Evolutionary conservation across 2,329 filamentous ascomycete species (phyloP).

Genomic region (Scleromitrula shiraiana): DNA sequence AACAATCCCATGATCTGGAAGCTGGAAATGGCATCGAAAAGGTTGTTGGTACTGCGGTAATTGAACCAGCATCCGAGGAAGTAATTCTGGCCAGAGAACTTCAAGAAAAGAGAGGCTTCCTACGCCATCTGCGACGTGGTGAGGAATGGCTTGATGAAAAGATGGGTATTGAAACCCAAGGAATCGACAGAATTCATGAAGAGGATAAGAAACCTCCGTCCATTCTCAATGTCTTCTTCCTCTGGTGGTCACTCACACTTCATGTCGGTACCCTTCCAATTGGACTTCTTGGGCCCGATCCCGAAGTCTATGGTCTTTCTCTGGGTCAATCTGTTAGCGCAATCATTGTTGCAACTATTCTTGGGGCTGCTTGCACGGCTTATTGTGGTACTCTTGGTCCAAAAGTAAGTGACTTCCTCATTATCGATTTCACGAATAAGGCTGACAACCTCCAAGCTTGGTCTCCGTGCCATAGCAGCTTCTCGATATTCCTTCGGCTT

Average conservation of each 20-base stretch:
- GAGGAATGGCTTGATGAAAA: conserved; percentile 38
- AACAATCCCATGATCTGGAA: conserved; percentile 20
- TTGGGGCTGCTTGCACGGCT: conserved; percentile 34
- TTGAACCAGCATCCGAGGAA: conserved; percentile 13
- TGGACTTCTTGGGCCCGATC: conserved; percentile 36
- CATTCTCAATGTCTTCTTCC: conserved; percentile 34
- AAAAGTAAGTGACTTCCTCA: conserved; percentile 24
- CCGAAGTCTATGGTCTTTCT: conserved; percentile 38
- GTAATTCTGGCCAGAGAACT: conserved; percentile 21
- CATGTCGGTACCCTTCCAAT: conserved; percentile 33
- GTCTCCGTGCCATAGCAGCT: conserved; percentile 37
- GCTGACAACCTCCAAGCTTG: conserved; percentile 18
- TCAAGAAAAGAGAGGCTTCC: conserved; percentile 16
- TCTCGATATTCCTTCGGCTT: conserved; percentile 42
- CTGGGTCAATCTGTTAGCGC: conserved; percentile 36
- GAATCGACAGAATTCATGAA: conserved; percentile 39
- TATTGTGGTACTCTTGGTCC: conserved; percentile 37
- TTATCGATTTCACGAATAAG: background rate
- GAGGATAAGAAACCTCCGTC: conserved; percentile 37
- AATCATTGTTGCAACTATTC: conserved; percentile 33
- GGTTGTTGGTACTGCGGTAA: conserved; percentile 5
- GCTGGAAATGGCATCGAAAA: conserved; percentile 15
- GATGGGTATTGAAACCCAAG: conserved; percentile 40
- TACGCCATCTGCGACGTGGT: conserved; percentile 26
- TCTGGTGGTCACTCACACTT: conserved; percentile 38